A percentile compares a stretch with the other conserved stretches of the same genome.
Conservation (phyloP, 2,329 filamentous ascomycete species). For the Hypoxylon sp. region DNA sequence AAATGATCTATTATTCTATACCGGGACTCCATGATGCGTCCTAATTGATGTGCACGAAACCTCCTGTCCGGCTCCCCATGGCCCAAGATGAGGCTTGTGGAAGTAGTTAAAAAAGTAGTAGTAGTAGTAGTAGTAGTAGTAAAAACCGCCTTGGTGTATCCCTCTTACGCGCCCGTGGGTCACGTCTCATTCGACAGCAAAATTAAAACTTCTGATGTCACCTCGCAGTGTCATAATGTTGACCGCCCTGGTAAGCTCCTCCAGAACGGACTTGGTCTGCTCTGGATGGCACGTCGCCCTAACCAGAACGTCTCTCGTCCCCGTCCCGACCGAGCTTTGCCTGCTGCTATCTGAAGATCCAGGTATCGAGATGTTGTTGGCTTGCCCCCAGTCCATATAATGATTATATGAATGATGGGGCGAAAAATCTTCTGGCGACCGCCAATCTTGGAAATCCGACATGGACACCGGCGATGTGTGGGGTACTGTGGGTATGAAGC, state of each 20-base stretch:
- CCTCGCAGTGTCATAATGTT: slow-evolving; percentile 6
- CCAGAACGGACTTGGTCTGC: slow-evolving; percentile 4
- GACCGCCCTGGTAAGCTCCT: slow-evolving; percentile 1
- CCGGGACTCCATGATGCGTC: slow-evolving; percentile 2
- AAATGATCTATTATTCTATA: slow-evolving; percentile 2
- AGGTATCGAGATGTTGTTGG: slow-evolving; percentile 3
- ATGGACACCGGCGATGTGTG: slow-evolving; percentile 3
- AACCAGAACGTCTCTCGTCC: slow-evolving; percentile 1
- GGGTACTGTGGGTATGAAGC: slow-evolving; percentile 5
- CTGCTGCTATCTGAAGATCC: slow-evolving; percentile 7
- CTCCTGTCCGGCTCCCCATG: neutral
- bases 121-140: neutral
- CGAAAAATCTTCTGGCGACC: neutral
- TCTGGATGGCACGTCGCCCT: slow-evolving; percentile 5
- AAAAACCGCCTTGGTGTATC: neutral
- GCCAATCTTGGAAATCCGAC: slow-evolving; percentile 7
- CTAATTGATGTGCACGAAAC: slow-evolving; percentile 2
- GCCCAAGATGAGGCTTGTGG: neutral
- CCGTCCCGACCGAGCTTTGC: slow-evolving; percentile 2
- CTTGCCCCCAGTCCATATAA: slow-evolving; percentile 1
- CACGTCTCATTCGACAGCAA: neutral
- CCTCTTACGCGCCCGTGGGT: neutral
- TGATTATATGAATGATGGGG: slow-evolving; percentile 6
- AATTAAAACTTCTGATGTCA: slow-evolving; percentile 7
- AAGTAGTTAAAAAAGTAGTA: neutral